Evolutionary conservation across 495 filamentous ascomycete genomes (phyloP).

Genomic region (Evernia prunastri): DNA sequence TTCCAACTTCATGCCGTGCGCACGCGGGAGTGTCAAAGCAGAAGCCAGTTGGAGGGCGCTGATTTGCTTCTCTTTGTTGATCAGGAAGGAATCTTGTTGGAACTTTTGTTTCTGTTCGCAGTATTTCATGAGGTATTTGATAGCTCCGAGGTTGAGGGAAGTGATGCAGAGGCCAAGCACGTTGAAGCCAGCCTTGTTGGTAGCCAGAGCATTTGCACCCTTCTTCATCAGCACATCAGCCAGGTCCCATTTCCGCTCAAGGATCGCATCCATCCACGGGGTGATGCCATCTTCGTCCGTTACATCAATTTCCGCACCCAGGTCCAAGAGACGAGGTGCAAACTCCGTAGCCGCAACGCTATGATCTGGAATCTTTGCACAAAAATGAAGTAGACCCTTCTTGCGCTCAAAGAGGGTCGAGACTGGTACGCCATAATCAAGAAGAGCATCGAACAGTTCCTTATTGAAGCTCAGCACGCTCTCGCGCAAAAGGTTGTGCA

Average conservation of each 20-base stretch:
- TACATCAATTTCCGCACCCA: conserved; percentile 20
- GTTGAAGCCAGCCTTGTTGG: conserved; percentile 27
- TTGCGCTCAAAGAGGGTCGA: conserved; percentile 10
- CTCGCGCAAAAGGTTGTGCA: conserved; percentile 22
- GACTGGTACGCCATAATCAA: conserved; percentile 23
- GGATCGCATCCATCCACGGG: conserved; percentile 29
- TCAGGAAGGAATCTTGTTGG: conserved; percentile 22
- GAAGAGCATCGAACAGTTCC: conserved; percentile 22
- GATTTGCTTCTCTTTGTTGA: conserved; percentile 24
- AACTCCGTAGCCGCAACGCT: conserved; percentile 21
- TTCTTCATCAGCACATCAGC: conserved; percentile 24
- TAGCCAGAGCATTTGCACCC: conserved; percentile 24
- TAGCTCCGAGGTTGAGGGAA: conserved; percentile 26
- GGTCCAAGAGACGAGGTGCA: conserved; percentile 22
- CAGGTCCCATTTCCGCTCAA: conserved; percentile 29
- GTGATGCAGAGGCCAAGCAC: conserved; percentile 27
- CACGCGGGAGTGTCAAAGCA: conserved; percentile 13
- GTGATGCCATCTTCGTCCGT: conserved; percentile 22
- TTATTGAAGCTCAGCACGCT: conserved; percentile 24
- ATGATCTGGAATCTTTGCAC: conserved; percentile 27
- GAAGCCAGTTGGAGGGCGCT: conserved; percentile 27
- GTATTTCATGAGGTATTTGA: conserved; percentile 29
- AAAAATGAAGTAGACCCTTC: conserved; percentile 28
- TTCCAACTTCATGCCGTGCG: conserved; percentile 29
- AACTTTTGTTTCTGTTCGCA: conserved; percentile 18